Percentiles rank a stretch among this genome's conserved stretches.
Evolutionary conservation across 176 grass and related monocot species (phyloP).

Genomic region (Typha latifolia): DNA sequence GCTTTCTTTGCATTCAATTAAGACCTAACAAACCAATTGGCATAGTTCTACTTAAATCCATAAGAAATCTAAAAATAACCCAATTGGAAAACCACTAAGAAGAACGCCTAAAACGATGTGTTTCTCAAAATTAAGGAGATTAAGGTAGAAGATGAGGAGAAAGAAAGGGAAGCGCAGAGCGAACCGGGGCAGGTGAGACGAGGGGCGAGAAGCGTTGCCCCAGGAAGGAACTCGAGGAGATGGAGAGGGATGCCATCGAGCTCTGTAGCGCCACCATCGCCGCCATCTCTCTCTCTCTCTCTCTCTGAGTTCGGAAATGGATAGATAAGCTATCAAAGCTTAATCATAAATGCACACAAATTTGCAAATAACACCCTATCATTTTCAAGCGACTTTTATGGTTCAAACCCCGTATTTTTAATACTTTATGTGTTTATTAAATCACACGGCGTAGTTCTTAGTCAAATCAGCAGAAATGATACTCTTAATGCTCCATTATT

Average conservation of each 20-base stretch:
- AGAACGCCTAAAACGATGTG: neutral
- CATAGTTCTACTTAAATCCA: too few species aligned
- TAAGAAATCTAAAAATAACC: too few species aligned
- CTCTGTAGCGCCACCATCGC: constrained; percentile 26
- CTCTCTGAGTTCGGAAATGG: constrained; percentile 19
- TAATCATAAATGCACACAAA: too few species aligned
- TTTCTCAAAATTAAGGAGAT: neutral
- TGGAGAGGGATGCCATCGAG: constrained; percentile 36
- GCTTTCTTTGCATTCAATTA: too few species aligned
- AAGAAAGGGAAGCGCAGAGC: constrained; percentile 2
- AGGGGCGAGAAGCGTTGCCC: constrained; percentile 15
- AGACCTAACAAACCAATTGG: too few species aligned
- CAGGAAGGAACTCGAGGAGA: constrained; percentile 32
- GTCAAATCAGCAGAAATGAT: too few species aligned
- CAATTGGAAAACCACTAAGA: neutral
- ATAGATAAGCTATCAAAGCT: neutral
- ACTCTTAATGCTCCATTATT: too few species aligned
- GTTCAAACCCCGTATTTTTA: too few species aligned
- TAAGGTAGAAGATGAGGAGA: neutral
- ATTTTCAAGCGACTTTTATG: too few species aligned
- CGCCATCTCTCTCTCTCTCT: constrained; percentile 24
- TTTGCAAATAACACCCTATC: too few species aligned
- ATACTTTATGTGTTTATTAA: too few species aligned
- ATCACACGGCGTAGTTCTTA: too few species aligned
- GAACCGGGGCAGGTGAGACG: constrained; percentile 15